Conservation (phyloP, 2,329 filamentous ascomycete genomes). For the Madurella fahalii region DNA sequence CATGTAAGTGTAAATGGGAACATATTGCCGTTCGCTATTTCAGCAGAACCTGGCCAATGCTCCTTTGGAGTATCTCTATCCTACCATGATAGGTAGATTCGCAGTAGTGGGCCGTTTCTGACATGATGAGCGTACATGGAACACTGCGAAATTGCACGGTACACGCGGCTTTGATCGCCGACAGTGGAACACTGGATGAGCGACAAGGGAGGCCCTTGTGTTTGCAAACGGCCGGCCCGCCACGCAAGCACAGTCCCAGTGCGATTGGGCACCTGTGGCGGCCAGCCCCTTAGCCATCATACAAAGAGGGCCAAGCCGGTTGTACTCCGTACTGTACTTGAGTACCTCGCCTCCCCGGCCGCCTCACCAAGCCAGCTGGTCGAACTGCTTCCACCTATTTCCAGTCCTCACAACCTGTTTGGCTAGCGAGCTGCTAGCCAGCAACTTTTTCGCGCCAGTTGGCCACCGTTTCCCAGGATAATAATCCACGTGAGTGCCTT, state of each 20-base stretch:
- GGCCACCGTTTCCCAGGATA: constrained; percentile 18
- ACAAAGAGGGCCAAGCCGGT: not conserved
- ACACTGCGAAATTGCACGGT: not conserved
- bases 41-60: no score
- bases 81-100: no score
- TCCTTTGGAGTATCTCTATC: no score
- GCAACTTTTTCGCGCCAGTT: constrained; percentile 12
- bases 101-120: no score
- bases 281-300: not conserved
- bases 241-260: not conserved
- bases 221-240: constrained; percentile 6
- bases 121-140: no score
- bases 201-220: constrained; percentile 1
- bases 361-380: constrained; percentile 19
- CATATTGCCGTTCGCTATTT: no score
- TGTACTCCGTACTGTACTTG: not conserved
- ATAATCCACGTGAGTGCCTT: constrained; percentile 25
- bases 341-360: constrained; percentile 10
- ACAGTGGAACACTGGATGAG: no score
- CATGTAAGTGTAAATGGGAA: no score
- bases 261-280: constrained; percentile 1
- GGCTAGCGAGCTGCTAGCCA: not conserved
- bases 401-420: constrained; percentile 17
- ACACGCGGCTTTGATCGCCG: constrained; percentile 2
- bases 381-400: constrained; percentile 27